phyloP scores from a whole-genome alignment of 768 basidiomycete genomes.

The Wakefieldia striispora region DNA sequence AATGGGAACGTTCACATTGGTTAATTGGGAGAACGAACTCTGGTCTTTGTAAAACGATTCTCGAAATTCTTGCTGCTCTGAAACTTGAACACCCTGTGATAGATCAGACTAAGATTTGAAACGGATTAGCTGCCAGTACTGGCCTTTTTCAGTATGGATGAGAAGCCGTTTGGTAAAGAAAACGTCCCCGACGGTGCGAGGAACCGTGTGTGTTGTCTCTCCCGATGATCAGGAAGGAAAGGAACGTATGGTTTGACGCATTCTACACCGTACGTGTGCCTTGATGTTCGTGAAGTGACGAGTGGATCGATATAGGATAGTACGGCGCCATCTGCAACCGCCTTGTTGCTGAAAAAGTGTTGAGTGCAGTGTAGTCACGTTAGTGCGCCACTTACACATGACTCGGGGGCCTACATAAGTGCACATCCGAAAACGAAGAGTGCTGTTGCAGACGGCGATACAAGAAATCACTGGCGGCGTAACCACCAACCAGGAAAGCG shows the following conservation, averaged over 20 bases:
- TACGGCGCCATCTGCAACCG: slow-evolving; percentile 49
- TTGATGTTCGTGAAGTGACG: slow-evolving; percentile 43
- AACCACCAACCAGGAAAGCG: slow-evolving; percentile 53
- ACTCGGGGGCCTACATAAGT: slow-evolving; percentile 46
- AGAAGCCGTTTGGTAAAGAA: slow-evolving; percentile 34
- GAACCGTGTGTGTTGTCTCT: slow-evolving; percentile 25
- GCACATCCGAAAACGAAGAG: slow-evolving; percentile 35
- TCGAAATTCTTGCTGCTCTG: slow-evolving; percentile 20
- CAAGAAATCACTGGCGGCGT: slow-evolving; percentile 48
- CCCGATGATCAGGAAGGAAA: slow-evolving; percentile 34
- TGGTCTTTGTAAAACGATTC: background rate
- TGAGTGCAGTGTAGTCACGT: background rate
- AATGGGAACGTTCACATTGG: background rate
- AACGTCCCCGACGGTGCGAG: slow-evolving; percentile 25
- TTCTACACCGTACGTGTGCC: slow-evolving; percentile 37
- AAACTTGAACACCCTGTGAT: slow-evolving; percentile 15
- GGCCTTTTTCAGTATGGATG: slow-evolving; percentile 37
- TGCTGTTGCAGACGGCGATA: slow-evolving; percentile 14
- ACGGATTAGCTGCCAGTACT: background rate
- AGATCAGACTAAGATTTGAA: background rate
- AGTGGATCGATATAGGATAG: slow-evolving; percentile 42
- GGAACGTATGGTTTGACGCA: slow-evolving; percentile 29
- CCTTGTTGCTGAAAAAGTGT: slow-evolving; percentile 35
- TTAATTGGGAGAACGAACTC: background rate
- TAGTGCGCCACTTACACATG: slow-evolving; percentile 40